phyloP scores from a whole-genome alignment of 768 basidiomycete species.

The Mycena sanguinolenta region DNA sequence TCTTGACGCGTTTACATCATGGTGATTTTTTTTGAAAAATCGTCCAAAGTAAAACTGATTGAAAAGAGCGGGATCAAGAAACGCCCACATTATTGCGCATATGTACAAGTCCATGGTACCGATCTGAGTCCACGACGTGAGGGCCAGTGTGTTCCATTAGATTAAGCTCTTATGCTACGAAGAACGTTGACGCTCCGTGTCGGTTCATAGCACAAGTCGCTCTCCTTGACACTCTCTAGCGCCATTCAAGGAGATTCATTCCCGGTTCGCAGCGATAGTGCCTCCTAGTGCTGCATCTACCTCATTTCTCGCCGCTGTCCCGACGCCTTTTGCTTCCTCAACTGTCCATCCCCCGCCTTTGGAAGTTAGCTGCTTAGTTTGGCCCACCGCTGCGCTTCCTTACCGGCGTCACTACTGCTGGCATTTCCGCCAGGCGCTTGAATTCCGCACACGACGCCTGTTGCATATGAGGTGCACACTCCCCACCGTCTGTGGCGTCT shows the following conservation, averaged over 20 bases:
- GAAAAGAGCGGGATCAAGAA: no score
- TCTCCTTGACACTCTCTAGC: neutral
- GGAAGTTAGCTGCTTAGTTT: neutral
- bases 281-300: neutral
- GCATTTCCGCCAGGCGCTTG: conserved; percentile 9
- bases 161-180: conserved; percentile 4
- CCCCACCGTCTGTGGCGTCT: neutral
- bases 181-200: conserved; percentile 1
- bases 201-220: conserved; percentile 6
- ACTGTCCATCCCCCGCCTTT: neutral
- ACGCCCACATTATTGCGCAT: neutral
- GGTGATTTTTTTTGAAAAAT: no score
- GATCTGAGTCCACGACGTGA: neutral
- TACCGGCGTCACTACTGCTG: neutral
- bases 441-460: neutral
- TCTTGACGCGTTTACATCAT: no score
- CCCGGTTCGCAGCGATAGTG: neutral
- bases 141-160: neutral
- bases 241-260: conserved; percentile 1
- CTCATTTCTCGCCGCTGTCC: neutral
- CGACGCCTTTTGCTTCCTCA: neutral
- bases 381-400: conserved; percentile 3
- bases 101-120: neutral
- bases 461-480: neutral
- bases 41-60: no score